Evolutionary conservation across 1,284 basidiomycete species (phyloP).

Genomic region (Cryptococcus neoformans): DNA sequence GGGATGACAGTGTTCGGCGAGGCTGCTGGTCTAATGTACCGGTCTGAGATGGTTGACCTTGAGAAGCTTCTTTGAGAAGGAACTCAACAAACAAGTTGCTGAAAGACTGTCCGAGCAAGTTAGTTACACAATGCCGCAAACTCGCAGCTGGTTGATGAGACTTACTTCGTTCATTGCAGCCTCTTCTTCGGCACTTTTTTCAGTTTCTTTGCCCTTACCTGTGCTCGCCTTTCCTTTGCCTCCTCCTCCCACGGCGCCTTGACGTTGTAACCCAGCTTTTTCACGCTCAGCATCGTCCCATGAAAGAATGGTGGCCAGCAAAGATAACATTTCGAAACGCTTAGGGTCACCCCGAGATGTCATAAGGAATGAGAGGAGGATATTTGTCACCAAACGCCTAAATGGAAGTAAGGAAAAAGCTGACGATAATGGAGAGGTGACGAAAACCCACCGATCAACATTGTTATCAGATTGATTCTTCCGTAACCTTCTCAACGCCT

Average conservation of each 20-base stretch:
- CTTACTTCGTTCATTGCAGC: conserved; percentile 50
- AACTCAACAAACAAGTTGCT: conserved; percentile 95
- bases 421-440: background rate
- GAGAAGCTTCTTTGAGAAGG: conserved; percentile 78
- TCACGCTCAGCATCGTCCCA: conserved; percentile 91
- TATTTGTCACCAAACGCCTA: conserved; percentile 87
- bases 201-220: conserved; percentile 62
- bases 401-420: background rate
- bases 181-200: conserved; percentile 41
- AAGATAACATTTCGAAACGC: conserved; percentile 91
- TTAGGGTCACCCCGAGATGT: conserved; percentile 90
- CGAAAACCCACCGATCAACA: conserved; percentile 63
- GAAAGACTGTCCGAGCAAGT: conserved; percentile 63
- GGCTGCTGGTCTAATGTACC: conserved; percentile 1
- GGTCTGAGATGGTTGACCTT: conserved; percentile 29
- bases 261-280: conserved; percentile 79
- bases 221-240: conserved; percentile 58
- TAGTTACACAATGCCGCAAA: background rate
- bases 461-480: conserved; percentile 81
- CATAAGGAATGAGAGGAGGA: conserved; percentile 85
- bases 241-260: conserved; percentile 32
- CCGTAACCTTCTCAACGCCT: conserved; percentile 88
- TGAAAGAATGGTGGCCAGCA: conserved; percentile 81
- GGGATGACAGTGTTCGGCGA: conserved; percentile 9
- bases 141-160: background rate